These are phyloP conservation scores for Zelopaecilomyces penicillatus DNA, from an alignment of 2,329 filamentous ascomycete genomes.

Conservation along the genomic window DNA sequence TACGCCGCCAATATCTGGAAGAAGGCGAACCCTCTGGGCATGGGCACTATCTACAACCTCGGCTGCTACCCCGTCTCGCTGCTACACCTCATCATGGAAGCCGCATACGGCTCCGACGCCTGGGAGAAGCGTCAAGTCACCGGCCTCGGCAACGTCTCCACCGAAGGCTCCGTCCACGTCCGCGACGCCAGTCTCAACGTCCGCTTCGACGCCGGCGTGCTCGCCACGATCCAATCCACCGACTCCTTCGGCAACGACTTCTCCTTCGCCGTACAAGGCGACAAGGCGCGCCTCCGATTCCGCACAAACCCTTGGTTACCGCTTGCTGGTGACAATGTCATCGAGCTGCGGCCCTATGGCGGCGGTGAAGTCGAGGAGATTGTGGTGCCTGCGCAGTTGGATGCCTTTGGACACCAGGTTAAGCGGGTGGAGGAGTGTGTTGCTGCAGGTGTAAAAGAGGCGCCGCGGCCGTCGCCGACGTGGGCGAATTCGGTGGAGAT, in stretches of 20 bases:
- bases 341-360: conserved; percentile 16
- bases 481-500: conserved; percentile 18
- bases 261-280: conserved; percentile 15
- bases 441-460: conserved; percentile 11
- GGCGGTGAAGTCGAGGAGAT: conserved; percentile 12
- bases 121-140: conserved; percentile 12
- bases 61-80: conserved; percentile 21
- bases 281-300: conserved; percentile 16
- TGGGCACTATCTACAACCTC: conserved; percentile 22
- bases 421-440: conserved; percentile 16
- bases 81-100: conserved; percentile 17
- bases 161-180: conserved; percentile 12
- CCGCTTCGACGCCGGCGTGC: conserved; percentile 15
- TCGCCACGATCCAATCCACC: conserved; percentile 18
- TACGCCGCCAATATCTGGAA: conserved; percentile 20
- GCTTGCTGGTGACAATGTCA: conserved; percentile 15
- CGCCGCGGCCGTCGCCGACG: conserved; percentile 15
- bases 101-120: conserved; percentile 13
- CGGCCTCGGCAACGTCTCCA: conserved; percentile 15
- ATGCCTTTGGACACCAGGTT: conserved; percentile 18
- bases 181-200: conserved; percentile 16
- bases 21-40: conserved; percentile 19
- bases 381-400: conserved; percentile 12
- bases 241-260: conserved; percentile 20
- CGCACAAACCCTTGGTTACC: conserved; percentile 21